Base-by-base conservation (phyloP, 2,329 filamentous ascomycete species). In the Exophiala phaeomuriformis region DNA sequence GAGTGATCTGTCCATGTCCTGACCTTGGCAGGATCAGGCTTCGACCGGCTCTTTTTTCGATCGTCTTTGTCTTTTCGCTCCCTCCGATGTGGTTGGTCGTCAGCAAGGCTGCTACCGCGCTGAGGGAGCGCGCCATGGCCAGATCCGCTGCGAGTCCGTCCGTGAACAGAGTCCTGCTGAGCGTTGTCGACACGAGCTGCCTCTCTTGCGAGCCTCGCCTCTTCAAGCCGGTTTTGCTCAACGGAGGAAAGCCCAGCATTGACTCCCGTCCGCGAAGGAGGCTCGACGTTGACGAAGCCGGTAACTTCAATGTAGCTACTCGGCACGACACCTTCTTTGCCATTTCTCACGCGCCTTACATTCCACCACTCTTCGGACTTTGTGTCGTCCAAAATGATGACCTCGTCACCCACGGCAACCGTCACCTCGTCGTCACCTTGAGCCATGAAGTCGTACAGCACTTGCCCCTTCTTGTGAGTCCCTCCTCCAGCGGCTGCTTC, bases 361-460 rank as follows among this genome's bases (percentile, higher is more conserved):
- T 93, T 90, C 91, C 93, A 97, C 93, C 93, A 98, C 67, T 98
- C 93, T 55, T 96, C 90, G 58, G 90, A 96, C 71, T 90, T 93
- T 33, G 77, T 82, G 65, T 96, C 90, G 66, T 98, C 91, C 52
- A 97, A 69, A 50, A 98, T 76, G 41, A 95, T 75, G 39, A 98
- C 91, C 66, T 98, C 91, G 66, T 98, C 93, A 39, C 86, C 93
- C 27, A 86, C 80, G 29, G 81, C 84, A 44, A 98, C 93, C 0
- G 89, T 95, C 45, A 98, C 91, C 71, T 98, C 93, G 64, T 98
- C 93, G 5, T 95, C 88, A 35, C 90, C 90, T 68, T 97, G 91
- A 0, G 93, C 93, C 82, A 89, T 87, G 68, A 98, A 98, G 66
- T 97, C 91, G 67, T 96, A 97, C 35, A 96, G 75, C 64, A 98